A percentile compares a stretch with the other conserved stretches of the same genome.
These are phyloP conservation scores for Berberis vulgaris DNA, from an alignment of 164 flowering plant genomes.

Conservation along the genomic window DNA sequence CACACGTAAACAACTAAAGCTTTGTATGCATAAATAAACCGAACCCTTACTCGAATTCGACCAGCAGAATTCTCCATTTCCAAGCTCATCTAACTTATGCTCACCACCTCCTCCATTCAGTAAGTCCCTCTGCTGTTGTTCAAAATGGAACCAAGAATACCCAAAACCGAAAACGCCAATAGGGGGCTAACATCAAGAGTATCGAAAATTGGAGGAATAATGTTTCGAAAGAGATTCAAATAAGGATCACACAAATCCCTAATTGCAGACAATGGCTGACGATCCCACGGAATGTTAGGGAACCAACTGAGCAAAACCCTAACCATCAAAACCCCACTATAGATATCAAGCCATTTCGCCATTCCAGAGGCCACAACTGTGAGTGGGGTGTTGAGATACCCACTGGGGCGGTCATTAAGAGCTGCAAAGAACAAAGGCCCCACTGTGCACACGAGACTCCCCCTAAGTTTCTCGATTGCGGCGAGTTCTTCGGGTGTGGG, in stretches of 20 bases:
- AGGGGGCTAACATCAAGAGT: constrained; percentile 84
- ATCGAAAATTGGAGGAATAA: constrained; percentile 76
- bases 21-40: too few relatives aligned
- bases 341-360: constrained; percentile 60
- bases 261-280: constrained; percentile 82
- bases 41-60: too few relatives aligned
- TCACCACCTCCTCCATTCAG: not conserved
- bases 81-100: too few relatives aligned
- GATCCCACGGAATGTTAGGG: constrained; percentile 27
- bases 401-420: constrained; percentile 28
- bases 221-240: constrained; percentile 70
- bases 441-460: constrained; percentile 20
- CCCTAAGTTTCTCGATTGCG: constrained; percentile 8
- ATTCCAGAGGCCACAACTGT: constrained; percentile 79
- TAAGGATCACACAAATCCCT: constrained; percentile 90
- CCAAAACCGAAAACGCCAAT: constrained; percentile 79
- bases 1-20: too few relatives aligned
- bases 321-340: too few relatives aligned
- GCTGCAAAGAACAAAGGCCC: constrained; percentile 77
- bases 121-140: constrained; percentile 30
- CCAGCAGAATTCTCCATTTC: too few relatives aligned
- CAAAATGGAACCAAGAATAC: constrained; percentile 48
- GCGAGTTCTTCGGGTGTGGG: constrained; percentile 27
- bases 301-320: too few relatives aligned
- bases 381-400: constrained; percentile 56